These are phyloP conservation scores for Naganishia vaughanmartiniae DNA, from an alignment of 768 basidiomycete species.

Conservation along the genomic window DNA sequence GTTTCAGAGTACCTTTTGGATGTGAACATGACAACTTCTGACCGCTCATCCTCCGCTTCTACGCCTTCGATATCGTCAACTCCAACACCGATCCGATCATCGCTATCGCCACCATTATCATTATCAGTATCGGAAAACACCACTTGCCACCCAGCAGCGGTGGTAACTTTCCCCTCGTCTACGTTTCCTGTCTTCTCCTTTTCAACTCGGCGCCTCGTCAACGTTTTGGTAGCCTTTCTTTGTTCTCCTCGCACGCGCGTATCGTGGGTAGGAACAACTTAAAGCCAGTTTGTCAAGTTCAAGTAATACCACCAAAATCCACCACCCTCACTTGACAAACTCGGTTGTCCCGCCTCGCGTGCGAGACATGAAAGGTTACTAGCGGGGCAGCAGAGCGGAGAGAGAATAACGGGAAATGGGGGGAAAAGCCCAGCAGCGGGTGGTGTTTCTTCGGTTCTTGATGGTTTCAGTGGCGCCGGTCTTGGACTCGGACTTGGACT, in stretches of 20 bases:
- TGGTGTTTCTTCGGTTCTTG: constrained; percentile 2
- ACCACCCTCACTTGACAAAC: constrained; percentile 24
- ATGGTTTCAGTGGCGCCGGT: not conserved
- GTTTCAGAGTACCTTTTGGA: constrained; percentile 19
- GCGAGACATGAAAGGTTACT: not conserved
- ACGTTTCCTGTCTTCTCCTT: not conserved
- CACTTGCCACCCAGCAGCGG: constrained; percentile 33
- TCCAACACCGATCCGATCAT: not conserved
- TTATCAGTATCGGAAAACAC: constrained; percentile 6
- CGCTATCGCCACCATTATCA: not conserved
- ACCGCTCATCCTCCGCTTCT: not conserved
- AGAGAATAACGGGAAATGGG: not conserved
- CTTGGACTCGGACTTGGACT: not conserved
- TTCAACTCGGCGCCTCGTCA: not conserved
- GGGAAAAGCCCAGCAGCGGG: constrained; percentile 26
- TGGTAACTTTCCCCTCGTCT: constrained; percentile 25
- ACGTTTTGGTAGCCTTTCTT: not conserved
- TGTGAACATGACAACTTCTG: not conserved
- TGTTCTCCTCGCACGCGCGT: not conserved
- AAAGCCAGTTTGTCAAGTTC: constrained; percentile 3
- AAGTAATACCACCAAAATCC: constrained; percentile 7
- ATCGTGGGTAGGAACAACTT: not conserved
- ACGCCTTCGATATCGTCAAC: not conserved
- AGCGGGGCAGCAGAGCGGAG: not conserved
- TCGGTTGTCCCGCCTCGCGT: not conserved